A percentile compares a stretch with the other conserved stretches of the same genome.
Conservation (phyloP, 371 early-diverging fungal genomes). For the Entomophthora muscae region DNA sequence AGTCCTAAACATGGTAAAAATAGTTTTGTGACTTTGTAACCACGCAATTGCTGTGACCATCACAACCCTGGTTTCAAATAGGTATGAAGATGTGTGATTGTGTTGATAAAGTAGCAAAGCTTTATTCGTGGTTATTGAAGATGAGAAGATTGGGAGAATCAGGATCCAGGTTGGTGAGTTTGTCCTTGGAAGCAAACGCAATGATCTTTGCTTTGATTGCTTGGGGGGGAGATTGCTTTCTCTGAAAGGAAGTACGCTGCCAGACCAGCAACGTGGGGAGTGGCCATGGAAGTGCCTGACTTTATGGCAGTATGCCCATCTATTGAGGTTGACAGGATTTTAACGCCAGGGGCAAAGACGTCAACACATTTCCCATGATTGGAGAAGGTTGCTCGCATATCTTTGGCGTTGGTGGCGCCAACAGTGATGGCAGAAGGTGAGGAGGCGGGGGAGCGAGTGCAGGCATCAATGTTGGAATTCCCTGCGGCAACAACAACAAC, state of each 20-base stretch:
- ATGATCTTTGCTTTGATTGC: no score
- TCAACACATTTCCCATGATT: conserved; percentile 52
- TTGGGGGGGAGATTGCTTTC: not conserved
- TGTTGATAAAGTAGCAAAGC: no score
- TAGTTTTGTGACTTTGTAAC: no score
- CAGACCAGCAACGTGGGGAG: conserved; percentile 68
- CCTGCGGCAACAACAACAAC: conserved; percentile 37
- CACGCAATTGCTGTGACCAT: no score
- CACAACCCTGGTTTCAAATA: no score
- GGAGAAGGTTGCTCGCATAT: conserved; percentile 25
- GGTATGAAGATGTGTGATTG: no score
- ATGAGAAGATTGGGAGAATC: conserved; percentile 69
- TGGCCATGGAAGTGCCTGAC: conserved; percentile 63
- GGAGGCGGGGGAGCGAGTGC: conserved; percentile 44
- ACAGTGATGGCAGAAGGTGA: conserved; percentile 40
- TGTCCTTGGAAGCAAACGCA: conserved; percentile 37
- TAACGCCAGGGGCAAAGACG: conserved; percentile 30
- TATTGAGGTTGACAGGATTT: conserved; percentile 22
- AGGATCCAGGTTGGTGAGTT: conserved; percentile 33
- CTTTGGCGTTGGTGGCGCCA: conserved; percentile 32
- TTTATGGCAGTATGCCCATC: conserved; percentile 18
- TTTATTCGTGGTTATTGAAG: conserved; percentile 16
- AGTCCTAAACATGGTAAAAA: no score
- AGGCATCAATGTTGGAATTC: conserved; percentile 32
- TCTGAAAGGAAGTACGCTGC: conserved; percentile 46